Conservation (phyloP, 345 rosid genomes). For the Dipteronia dyeriana region DNA sequence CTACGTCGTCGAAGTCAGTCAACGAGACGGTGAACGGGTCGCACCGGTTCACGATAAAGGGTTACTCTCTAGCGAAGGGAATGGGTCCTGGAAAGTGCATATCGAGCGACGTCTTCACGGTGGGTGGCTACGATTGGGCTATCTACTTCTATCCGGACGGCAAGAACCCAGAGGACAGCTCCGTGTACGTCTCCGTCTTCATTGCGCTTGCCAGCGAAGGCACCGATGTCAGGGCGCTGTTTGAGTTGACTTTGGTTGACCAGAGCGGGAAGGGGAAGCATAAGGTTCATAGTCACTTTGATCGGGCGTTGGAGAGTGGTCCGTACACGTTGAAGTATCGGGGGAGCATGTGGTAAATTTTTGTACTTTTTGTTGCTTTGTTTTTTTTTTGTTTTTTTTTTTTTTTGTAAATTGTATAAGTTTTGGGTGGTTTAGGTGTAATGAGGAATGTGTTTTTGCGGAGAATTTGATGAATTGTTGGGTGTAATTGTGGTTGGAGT, state of each 20-base stretch:
- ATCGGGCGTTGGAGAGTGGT: slow-evolving; percentile 87
- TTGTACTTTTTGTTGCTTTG: background rate
- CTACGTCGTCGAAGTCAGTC: slow-evolving; percentile 55
- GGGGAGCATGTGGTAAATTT: slow-evolving; percentile 93
- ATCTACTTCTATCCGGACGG: slow-evolving; percentile 95
- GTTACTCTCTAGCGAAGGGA: slow-evolving; percentile 83
- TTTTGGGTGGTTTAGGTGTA: background rate
- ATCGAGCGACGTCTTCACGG: slow-evolving; percentile 76
- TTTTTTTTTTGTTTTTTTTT: background rate
- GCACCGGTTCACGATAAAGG: slow-evolving; percentile 71
- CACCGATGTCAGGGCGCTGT: slow-evolving; percentile 89
- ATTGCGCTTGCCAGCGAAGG: slow-evolving; percentile 89
- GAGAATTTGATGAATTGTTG: background rate
- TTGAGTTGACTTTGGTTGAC: slow-evolving; percentile 81
- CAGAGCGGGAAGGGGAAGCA: slow-evolving; percentile 94
- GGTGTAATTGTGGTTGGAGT: background rate
- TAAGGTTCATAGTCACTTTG: slow-evolving; percentile 91
- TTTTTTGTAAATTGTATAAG: background rate
- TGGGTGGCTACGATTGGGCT: slow-evolving; percentile 94
- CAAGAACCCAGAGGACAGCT: slow-evolving; percentile 71
- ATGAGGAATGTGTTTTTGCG: background rate
- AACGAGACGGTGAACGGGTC: slow-evolving; percentile 88
- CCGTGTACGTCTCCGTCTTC: slow-evolving; percentile 78
- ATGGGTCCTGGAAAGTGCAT: slow-evolving; percentile 79
- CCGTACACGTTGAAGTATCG: slow-evolving; percentile 80